Percentiles rank a stretch among this genome's conserved stretches.
Conservation (phyloP, 768 basidiomycete genomes). For the Chalciporus pseudorubinellus region DNA sequence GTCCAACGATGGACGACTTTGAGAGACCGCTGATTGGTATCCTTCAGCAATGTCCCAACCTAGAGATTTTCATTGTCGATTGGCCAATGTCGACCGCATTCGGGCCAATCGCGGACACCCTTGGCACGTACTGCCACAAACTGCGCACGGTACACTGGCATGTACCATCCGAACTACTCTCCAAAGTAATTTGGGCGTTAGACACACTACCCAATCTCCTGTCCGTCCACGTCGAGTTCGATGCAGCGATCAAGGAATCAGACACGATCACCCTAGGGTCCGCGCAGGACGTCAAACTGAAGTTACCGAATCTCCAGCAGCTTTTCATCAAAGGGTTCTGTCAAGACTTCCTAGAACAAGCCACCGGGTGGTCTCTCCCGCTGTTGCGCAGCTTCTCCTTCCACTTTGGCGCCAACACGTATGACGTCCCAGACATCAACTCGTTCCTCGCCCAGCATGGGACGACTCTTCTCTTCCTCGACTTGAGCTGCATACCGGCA, state of each 20-base stretch:
- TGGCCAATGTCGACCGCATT: conserved; percentile 61
- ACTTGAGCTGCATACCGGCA: conserved; percentile 55
- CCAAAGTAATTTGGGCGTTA: conserved; percentile 73
- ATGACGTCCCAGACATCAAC: conserved; percentile 56
- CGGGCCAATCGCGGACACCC: conserved; percentile 60
- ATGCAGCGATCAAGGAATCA: conserved; percentile 26
- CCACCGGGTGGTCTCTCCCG: conserved; percentile 63
- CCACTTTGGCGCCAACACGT: conserved; percentile 36
- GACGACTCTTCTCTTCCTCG: conserved; percentile 55
- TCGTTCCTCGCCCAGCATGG: conserved; percentile 64
- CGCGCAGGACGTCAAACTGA: conserved; percentile 53
- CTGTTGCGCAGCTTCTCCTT: conserved; percentile 56
- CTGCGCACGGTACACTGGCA: conserved; percentile 64
- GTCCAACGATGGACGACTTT: conserved; percentile 45
- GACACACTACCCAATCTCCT: conserved; percentile 57
- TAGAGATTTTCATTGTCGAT: conserved; percentile 70
- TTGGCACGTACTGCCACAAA: conserved; percentile 49
- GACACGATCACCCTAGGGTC: conserved; percentile 58
- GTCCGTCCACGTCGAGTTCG: conserved; percentile 55
- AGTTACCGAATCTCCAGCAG: conserved; percentile 56
- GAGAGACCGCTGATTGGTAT: conserved; percentile 56
- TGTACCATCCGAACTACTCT: conserved; percentile 50
- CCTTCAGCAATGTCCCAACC: conserved; percentile 65
- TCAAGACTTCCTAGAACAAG: conserved; percentile 68
- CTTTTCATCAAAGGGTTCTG: conserved; percentile 60